Evolutionary conservation across 768 basidiomycete genomes (phyloP), one percentile per base, ranked within the genome.

Genomic region (Strobilomyces confusus): DNA sequence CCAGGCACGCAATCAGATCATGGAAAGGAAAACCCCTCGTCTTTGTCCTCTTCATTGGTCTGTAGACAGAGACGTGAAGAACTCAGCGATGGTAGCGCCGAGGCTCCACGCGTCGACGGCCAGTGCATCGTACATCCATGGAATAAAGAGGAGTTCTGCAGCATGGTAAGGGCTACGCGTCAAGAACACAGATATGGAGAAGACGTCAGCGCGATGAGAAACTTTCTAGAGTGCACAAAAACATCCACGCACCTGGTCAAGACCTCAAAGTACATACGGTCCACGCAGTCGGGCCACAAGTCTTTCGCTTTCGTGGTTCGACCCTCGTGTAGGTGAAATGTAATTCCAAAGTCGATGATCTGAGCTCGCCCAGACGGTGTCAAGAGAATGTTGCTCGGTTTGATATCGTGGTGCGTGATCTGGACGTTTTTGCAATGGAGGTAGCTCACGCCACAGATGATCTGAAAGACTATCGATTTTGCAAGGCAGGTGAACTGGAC

Each of bases 341-440:
- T 72, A 20, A 92, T 83, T 2, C 94, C 94, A 67, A 98, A 94
- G 68, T 98, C 95, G 52, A 94, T 85, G 25, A 98, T 72, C 57
- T 87, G 83, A 5, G 84, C 73, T 40, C 74, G 73, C 0, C 92
- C 92, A 1, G 77, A 73, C 2, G 66, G 59, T 0, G 80, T 80
- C 9, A 97, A 60, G 19, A 94, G 76, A 29, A 94, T 72, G 63
- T 97, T 97, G 34, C 78, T 72, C 0, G 95, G 93, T 49, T 92
- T 93, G 59, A 97, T 76, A 66, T 97, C 94, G 7, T 95, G 76
- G 60, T 98, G 95, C 1, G 91, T 88, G 41, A 95, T 80, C 3
- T 64, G 60, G 12, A 72, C 66, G 2, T 9, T 70, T 66, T 49
- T 73, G 62, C 44, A 37, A 59, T 97, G 92, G 6, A 97, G 75